Conservation (phyloP, 306 rosid genomes). For the Quercus wislizeni region DNA sequence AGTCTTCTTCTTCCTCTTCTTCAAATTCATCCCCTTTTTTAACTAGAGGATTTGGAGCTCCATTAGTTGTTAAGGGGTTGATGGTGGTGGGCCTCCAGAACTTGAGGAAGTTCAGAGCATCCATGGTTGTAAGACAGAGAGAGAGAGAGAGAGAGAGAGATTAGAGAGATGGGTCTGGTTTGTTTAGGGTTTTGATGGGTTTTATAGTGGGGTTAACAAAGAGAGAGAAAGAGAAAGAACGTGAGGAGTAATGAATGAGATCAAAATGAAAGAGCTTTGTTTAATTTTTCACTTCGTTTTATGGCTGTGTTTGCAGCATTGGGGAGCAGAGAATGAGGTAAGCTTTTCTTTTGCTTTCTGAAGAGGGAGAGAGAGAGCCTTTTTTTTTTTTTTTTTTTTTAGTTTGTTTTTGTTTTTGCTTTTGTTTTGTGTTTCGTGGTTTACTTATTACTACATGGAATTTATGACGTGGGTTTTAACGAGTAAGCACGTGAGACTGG, state of each 20-base stretch:
- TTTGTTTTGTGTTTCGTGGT: neutral
- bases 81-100: conserved; percentile 55
- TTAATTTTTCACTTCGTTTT: conserved; percentile 55
- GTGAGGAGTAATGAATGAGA: conserved; percentile 31
- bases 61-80: conserved; percentile 10
- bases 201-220: conserved; percentile 20
- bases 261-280: conserved; percentile 18
- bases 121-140: conserved; percentile 42
- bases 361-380: neutral
- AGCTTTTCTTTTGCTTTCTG: conserved; percentile 44
- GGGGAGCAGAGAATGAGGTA: conserved; percentile 25
- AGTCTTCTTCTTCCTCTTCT: conserved; percentile 62
- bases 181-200: conserved; percentile 14
- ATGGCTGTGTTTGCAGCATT: conserved; percentile 39
- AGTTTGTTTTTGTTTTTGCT: conserved; percentile 4
- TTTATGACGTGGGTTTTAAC: conserved; percentile 14
- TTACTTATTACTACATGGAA: neutral
- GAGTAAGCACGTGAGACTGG: conserved; percentile 11
- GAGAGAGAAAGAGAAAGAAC: conserved; percentile 11
- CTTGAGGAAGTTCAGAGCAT: conserved; percentile 62
- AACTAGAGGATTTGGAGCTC: conserved; percentile 33
- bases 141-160: neutral
- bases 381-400: conserved; percentile 24
- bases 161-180: neutral
- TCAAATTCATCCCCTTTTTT: conserved; percentile 43